A percentile compares a stretch with the other conserved stretches of the same genome.
phyloP scores from a whole-genome alignment of 1,284 basidiomycete genomes.

The Cryptococcus sp. region DNA sequence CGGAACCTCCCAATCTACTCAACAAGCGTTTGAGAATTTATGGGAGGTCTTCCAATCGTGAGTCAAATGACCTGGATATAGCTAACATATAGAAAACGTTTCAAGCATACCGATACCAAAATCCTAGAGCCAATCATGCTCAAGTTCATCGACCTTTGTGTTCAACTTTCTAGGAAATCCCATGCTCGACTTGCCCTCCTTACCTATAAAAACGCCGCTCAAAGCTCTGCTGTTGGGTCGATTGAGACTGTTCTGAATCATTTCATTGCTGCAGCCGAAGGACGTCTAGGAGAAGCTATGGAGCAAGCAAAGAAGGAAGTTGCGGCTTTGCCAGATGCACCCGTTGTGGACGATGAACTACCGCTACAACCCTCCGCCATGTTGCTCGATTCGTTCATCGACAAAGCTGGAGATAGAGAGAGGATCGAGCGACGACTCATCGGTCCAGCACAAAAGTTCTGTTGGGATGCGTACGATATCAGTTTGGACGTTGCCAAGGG shows the following conservation, averaged over 20 bases:
- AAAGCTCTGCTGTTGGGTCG: slow-evolving; percentile 83
- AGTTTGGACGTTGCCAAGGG: slow-evolving; percentile 96
- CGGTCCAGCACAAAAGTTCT: slow-evolving; percentile 95
- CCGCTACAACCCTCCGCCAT: slow-evolving; percentile 44
- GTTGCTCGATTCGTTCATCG: slow-evolving; percentile 43
- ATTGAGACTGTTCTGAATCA: slow-evolving; percentile 89
- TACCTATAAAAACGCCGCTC: slow-evolving; percentile 94
- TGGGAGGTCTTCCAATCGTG: slow-evolving; percentile 48
- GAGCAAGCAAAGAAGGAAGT: slow-evolving; percentile 65
- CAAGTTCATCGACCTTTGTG: slow-evolving; percentile 80
- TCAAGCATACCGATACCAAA: slow-evolving; percentile 82
- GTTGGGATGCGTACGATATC: slow-evolving; percentile 97
- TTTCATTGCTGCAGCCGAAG: slow-evolving; percentile 83
- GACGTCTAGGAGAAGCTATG: slow-evolving; percentile 80
- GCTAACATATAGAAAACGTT: slow-evolving; percentile 61
- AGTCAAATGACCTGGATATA: slow-evolving; percentile 55
- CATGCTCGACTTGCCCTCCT: slow-evolving; percentile 86
- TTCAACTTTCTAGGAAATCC: slow-evolving; percentile 88
- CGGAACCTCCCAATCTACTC: slow-evolving; percentile 42
- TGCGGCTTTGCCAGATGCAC: slow-evolving; percentile 68
- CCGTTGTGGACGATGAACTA: slow-evolving; percentile 39
- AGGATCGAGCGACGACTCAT: slow-evolving; percentile 92
- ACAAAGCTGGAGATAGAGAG: slow-evolving; percentile 73
- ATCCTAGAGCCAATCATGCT: slow-evolving; percentile 94
- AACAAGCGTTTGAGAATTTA: slow-evolving; percentile 47